Evolutionary conservation across 1,284 basidiomycete species (phyloP).

Genomic region (Trametes polyzona): DNA sequence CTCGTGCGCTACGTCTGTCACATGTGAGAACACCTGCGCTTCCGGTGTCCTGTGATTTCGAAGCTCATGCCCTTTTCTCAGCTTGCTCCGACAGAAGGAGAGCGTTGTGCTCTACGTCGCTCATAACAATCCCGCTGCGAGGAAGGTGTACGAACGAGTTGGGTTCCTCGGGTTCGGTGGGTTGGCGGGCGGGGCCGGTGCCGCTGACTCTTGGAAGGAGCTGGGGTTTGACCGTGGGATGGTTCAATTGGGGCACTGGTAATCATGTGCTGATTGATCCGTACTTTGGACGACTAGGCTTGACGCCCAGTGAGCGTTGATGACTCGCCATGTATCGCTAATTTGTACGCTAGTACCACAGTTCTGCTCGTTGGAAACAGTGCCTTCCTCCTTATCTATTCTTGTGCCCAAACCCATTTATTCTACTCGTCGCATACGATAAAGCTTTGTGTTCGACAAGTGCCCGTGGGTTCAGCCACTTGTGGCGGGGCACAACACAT

Average conservation of each 20-base stretch:
- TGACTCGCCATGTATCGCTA: no score
- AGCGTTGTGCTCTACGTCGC: slow-evolving; percentile 59
- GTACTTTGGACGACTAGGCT: neutral
- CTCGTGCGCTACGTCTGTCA: slow-evolving; percentile 57
- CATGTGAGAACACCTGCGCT: slow-evolving; percentile 48
- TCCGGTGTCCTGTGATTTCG: neutral
- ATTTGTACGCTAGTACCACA: no score
- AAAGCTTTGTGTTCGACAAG: no score
- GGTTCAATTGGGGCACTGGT: slow-evolving; percentile 66
- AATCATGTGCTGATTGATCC: neutral
- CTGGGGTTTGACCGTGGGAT: slow-evolving; percentile 56
- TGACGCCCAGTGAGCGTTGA: no score
- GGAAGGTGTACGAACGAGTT: slow-evolving; percentile 60
- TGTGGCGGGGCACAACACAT: no score
- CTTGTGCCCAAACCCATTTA: no score
- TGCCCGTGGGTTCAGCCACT: no score
- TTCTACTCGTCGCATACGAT: no score
- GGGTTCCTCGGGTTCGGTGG: slow-evolving; percentile 58
- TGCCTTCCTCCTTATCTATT: no score
- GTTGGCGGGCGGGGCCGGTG: slow-evolving; percentile 40
- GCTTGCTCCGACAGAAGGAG: slow-evolving; percentile 42
- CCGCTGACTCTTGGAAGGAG: slow-evolving; percentile 62
- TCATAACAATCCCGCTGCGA: slow-evolving; percentile 54
- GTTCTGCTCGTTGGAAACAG: no score
- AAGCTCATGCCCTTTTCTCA: slow-evolving; percentile 1